phyloP scores from a whole-genome alignment of 2,329 filamentous ascomycete genomes.

The Nothophoma quercina region DNA sequence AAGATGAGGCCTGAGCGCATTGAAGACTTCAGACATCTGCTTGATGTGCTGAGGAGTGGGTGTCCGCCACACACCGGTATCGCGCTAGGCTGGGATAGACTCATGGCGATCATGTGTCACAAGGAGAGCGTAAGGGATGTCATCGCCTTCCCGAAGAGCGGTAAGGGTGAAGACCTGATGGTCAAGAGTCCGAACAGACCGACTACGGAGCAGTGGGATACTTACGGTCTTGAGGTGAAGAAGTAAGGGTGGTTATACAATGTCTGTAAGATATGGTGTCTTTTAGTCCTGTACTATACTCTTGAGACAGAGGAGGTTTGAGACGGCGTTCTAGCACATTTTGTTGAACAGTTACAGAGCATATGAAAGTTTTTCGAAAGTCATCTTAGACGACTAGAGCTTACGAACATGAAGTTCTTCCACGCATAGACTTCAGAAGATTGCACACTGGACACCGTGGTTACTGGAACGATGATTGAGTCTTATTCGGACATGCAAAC shows the following conservation, averaged over 20 bases:
- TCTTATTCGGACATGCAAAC: no score
- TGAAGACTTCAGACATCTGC: conserved; percentile 82
- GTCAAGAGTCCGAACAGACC: conserved; percentile 78
- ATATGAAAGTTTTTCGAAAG: no score
- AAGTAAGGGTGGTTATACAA: conserved; percentile 6
- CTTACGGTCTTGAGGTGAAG: conserved; percentile 62
- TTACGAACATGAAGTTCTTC: no score
- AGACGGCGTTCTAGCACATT: no score
- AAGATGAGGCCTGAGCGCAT: conserved; percentile 76
- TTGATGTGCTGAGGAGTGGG: conserved; percentile 81
- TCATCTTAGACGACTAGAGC: no score
- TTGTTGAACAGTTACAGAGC: no score
- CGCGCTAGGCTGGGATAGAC: conserved; percentile 87
- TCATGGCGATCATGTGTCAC: conserved; percentile 81
- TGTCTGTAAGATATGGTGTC: neutral
- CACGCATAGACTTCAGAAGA: no score
- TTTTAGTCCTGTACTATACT: no score
- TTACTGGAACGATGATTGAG: no score
- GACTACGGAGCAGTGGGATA: conserved; percentile 65
- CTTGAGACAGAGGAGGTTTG: no score
- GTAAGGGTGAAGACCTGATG: conserved; percentile 84
- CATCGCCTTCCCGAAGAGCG: conserved; percentile 95
- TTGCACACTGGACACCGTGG: no score
- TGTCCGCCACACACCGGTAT: conserved; percentile 96
- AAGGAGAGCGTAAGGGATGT: conserved; percentile 85